Conservation (phyloP, 164 flowering plant genomes). For the Dillenia suffruticosa region DNA sequence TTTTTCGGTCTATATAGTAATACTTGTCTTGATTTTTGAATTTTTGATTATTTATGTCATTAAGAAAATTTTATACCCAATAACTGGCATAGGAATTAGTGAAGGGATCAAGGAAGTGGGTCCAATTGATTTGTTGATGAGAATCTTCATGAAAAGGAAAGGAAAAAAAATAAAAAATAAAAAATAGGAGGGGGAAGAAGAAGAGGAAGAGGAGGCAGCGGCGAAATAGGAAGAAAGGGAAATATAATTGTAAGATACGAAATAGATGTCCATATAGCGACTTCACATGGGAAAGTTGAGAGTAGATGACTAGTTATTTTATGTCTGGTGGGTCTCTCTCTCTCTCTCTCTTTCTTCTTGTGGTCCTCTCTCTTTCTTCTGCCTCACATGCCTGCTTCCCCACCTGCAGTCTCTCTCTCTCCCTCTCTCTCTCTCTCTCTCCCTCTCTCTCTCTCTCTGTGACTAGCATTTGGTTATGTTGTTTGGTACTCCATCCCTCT, state of each 20-base stretch:
- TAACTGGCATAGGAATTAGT: neutral
- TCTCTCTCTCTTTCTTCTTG: too few species aligned
- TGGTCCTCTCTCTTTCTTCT: constrained; percentile 7
- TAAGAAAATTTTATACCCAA: too few species aligned
- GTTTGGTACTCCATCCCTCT: too few species aligned
- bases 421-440: neutral
- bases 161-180: too few species aligned
- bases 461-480: too few species aligned
- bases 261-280: constrained; percentile 7
- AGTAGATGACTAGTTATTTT: neutral
- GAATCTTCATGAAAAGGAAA: constrained; percentile 12
- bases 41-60: too few species aligned
- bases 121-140: neutral
- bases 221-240: constrained; percentile 19
- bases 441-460: neutral
- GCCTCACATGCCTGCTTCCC: constrained; percentile 16
- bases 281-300: constrained; percentile 22
- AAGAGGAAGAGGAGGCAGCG: constrained; percentile 10
- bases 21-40: too few species aligned
- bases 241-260: constrained; percentile 5
- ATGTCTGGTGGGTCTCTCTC: too few species aligned
- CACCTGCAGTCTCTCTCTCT: neutral
- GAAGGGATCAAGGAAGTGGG: neutral
- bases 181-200: neutral
- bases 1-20: too few species aligned